Evolutionary conservation across 805 yeast genomes (phyloP), one percentile per base, ranked within the genome.

Genomic region (Candida berthetii): DNA sequence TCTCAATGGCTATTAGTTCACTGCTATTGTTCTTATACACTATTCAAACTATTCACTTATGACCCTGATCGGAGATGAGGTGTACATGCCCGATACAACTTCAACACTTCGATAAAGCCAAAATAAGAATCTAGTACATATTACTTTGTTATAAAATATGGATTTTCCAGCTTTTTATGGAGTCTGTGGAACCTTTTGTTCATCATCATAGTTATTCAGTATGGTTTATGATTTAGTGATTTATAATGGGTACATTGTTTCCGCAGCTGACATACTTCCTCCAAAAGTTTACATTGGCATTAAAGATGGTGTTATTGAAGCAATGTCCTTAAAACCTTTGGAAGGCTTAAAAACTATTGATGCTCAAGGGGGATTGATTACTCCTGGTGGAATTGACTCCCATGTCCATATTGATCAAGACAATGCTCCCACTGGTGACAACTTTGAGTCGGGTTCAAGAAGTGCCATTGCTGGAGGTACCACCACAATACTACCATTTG

Each of bases 361-460:
- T 52, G 75, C 76, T 5, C 60, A 70, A 42, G 74, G 76, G 9
- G 78, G 64, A 0, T 62, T 52, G 42, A 63, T 73, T 22, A 72
- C 75, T 2, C 78, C 78, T 3, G 78, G 78, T 36, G 78, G 76
- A 4, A 65, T 73, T 31, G 78, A 73, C 48, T 61, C 73, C 1
- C 78, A 72, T 49, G 75, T 71, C 18, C 78, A 72, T 41, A 47
- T 72, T 16, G 66, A 69, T 31, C 75, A 72, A 48, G 66, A 64
- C 6, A 57, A 62, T 31, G 58, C 63, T 11, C 61, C 68, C 4
- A 60, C 67, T 2, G 71, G 72, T 33, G 78, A 72, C 46, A 65
- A 62, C 15, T 69, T 71, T 46, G 69, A 62, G 36, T 50, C 65
- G 4, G 77, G 74, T 3, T 60, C 76, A 0, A 58, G 66, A 49